Evolutionary conservation across 495 filamentous ascomycete genomes (phyloP), one percentile per base, ranked within the genome.

Genomic region (Bathelium albidoporum): DNA sequence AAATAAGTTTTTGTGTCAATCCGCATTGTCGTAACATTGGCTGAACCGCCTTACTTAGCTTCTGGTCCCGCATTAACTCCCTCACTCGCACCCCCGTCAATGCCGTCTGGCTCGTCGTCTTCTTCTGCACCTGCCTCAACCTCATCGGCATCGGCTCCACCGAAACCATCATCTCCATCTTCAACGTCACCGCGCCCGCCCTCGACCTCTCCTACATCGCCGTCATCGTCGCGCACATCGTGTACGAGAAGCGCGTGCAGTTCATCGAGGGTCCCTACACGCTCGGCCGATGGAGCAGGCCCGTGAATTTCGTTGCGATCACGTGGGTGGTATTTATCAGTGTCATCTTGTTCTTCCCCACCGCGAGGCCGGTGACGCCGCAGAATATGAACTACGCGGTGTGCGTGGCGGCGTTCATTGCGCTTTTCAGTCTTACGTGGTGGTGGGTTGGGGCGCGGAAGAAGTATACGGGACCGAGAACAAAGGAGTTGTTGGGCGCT

Each of bases 301-400:
- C 78, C 0, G 70, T 89, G 32, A 89, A 89, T 65, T 73, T 76
- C 26, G 68, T 88, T 3, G 81, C 85, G 0, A 75, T 87, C n/a
- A 66, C 71, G 1, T 89, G 86, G 86, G 86, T 88, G 2, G 58
- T 78, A 41, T 86, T 89, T 69, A 88, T 89, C 62, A 86, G 83
- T 65, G 77, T 83, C 2, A 80, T 89, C 29, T 73, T 89, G 53
- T 85, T 89, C 73, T 88, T 87, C 76, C 87, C 87, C 3, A 77
- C 84, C 4, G 69, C 73, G 18, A 76, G 79, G 31, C 87, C 87
- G 28, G 76, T 89, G 10, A 89, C 86, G 2, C 65, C 72, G 1
- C 75, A 77, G 32, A 89, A 88, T 71, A 88, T 89, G 84, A 89
- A 89, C 64, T 89, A 89, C 68, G 86, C 83, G 1, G 78, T 87